Evolutionary conservation across 2,329 filamentous ascomycete species (phyloP), one percentile per base, ranked within the genome.

Genomic region (Monilinia fructicola): DNA sequence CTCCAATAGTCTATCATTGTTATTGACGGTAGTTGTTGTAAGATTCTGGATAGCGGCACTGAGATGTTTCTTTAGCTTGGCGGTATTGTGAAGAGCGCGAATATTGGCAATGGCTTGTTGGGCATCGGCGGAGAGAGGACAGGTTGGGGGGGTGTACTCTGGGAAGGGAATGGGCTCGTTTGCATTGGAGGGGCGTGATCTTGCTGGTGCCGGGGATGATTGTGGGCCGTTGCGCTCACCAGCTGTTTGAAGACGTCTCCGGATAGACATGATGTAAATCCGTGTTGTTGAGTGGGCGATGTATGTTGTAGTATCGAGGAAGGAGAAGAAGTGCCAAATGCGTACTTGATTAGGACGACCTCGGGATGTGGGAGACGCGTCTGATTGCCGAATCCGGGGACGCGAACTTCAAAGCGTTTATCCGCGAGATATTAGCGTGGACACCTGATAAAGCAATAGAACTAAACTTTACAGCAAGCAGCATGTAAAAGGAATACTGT

Each of bases 1-100:
- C n/a, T 67, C 68, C 42, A 69, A 71, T 3, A 86, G 73, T 16
- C 80, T 80, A 67, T 88, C 86, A 66, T 88, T 87, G 48, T 85
- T 79, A n/a, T 81, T 80, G 2, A 78, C 82, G 0, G 83, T 85
- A 2, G 79, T 78, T 6, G 79, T 76, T 2, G 79, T 81, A 6
- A 90, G 74, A n/a, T 78, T 76, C 1, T 78, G 73, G 1, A 78
- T 78, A 0, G 84, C 83, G 38, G 79, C 74, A 28, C 78, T 75
- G 31, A 86, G 76, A 54, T 85, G 81, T 1, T 78, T 78, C 52
- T 82, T 81, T 1, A 88, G 76, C 23, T 79, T 78, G 1, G 74
- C 71, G 11, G 83, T 74, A 23, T 79, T 76, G 12, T 79, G 76
- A 4, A 76, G 77, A 23, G 78, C 74, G 9, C 79, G 74, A 4